A percentile compares a stretch with the other conserved stretches of the same genome.
These are phyloP conservation scores for Astrothelium subdiscretum DNA, from an alignment of 495 filamentous ascomycete species.

Conservation along the genomic window DNA sequence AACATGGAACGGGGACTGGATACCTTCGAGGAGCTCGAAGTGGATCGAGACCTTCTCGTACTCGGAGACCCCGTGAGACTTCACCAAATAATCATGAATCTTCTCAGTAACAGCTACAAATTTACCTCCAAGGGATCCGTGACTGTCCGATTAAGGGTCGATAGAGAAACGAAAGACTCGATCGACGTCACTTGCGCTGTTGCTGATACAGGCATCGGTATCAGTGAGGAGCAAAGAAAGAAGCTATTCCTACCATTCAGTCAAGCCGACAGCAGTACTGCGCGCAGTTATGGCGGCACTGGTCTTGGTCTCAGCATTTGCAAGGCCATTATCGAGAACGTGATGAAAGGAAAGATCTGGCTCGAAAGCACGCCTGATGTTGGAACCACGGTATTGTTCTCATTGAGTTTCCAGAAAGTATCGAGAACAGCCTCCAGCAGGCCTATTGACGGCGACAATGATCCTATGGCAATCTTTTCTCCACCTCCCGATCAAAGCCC, in stretches of 20 bases:
- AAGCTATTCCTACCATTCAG: constrained; percentile 87
- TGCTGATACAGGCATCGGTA: constrained; percentile 83
- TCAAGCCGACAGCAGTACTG: constrained; percentile 78
- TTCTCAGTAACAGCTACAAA: constrained; percentile 88
- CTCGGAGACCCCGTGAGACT: constrained; percentile 81
- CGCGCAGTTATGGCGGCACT: constrained; percentile 79
- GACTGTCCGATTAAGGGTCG: constrained; percentile 60
- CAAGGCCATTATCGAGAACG: constrained; percentile 87
- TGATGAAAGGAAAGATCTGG: constrained; percentile 72
- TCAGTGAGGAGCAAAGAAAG: constrained; percentile 64
- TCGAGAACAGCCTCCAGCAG: constrained; percentile 32
- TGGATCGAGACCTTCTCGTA: constrained; percentile 66
- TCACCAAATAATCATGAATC: constrained; percentile 86
- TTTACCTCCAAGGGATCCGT: constrained; percentile 82
- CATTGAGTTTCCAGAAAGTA: constrained; percentile 70
- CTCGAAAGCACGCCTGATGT: constrained; percentile 63
- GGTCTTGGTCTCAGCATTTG: constrained; percentile 86
- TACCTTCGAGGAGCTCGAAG: constrained; percentile 57
- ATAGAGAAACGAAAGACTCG: constrained; percentile 54
- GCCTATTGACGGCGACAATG: constrained; percentile 27
- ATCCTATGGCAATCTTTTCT: constrained; percentile 46
- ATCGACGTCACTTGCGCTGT: constrained; percentile 74
- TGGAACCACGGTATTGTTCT: constrained; percentile 81
- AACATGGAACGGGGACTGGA: constrained; percentile 67
- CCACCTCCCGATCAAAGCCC: constrained; percentile 25